Evolutionary conservation across 2,329 filamentous ascomycete species (phyloP).

Genomic region (Dothideomycetes sp.): DNA sequence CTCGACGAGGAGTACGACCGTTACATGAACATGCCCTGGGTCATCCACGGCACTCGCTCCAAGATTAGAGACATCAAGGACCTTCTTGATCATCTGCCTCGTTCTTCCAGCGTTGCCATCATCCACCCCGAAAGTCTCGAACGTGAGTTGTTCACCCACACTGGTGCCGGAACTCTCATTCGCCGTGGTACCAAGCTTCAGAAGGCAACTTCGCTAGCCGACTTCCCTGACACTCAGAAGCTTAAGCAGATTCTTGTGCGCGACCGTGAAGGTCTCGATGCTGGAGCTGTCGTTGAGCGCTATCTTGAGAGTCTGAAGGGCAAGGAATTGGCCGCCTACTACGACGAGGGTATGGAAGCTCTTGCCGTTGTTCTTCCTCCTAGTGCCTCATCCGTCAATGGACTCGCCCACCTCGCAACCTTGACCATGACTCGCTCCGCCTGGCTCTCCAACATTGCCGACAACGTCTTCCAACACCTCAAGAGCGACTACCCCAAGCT

Average conservation of each 20-base stretch:
- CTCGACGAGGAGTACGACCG: conserved; percentile 91
- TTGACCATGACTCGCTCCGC: conserved; percentile 89
- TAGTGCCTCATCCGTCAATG: conserved; percentile 52
- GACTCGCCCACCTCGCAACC: conserved; percentile 75
- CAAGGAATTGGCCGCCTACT: conserved; percentile 84
- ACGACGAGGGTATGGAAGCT: conserved; percentile 87
- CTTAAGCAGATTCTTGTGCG: conserved; percentile 75
- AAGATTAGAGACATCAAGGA: conserved; percentile 99
- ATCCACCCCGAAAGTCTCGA: conserved; percentile 94
- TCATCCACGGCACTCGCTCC: conserved; percentile 83
- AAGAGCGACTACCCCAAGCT: conserved; percentile 89
- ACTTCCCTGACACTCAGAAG: conserved; percentile 66
- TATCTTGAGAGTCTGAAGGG: conserved; percentile 72
- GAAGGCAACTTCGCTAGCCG: conserved; percentile 58
- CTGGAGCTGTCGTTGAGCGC: conserved; percentile 72
- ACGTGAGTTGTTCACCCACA: conserved; percentile 94
- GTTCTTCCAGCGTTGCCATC: conserved; percentile 90
- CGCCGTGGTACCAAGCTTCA: conserved; percentile 84
- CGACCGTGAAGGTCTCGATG: conserved; percentile 73
- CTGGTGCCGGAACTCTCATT: conserved; percentile 86
- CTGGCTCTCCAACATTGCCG: conserved; percentile 88
- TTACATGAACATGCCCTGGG: conserved; percentile 90
- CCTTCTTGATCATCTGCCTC: conserved; percentile 75
- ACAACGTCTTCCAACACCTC: conserved; percentile 88
- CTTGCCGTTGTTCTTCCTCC: conserved; percentile 80